phyloP scores from a whole-genome alignment of 2,329 filamentous ascomycete genomes.

The Cladophialophora bantiana region DNA sequence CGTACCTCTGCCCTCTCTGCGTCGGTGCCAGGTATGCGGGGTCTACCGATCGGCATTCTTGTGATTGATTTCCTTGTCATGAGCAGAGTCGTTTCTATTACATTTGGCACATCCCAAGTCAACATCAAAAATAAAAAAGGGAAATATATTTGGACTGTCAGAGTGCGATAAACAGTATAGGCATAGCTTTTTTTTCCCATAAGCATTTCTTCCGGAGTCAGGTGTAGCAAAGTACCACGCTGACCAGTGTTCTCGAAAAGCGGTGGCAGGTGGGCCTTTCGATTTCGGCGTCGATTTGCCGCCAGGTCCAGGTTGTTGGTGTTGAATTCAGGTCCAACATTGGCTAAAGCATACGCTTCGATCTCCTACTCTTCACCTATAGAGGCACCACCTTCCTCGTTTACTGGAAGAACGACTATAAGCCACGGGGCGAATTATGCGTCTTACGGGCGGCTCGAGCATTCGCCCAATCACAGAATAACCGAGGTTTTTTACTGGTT shows the following conservation, averaged over 20 bases:
- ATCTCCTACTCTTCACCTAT: constrained; percentile 3
- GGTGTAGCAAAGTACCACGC: no score
- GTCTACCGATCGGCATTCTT: constrained; percentile 32
- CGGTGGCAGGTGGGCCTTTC: no score
- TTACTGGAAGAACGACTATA: background rate
- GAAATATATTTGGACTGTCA: background rate
- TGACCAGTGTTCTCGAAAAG: no score
- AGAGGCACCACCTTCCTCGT: background rate
- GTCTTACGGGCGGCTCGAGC: constrained; percentile 5
- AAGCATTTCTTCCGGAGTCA: background rate
- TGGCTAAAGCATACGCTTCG: background rate
- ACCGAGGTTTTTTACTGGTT: background rate
- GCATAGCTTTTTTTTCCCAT: background rate
- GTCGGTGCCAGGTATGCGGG: constrained; percentile 33
- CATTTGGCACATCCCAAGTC: background rate
- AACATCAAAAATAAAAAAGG: constrained; percentile 4
- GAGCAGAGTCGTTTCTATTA: background rate
- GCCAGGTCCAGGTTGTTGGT: no score
- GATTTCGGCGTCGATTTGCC: no score
- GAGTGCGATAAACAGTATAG: background rate
- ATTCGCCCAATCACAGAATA: background rate
- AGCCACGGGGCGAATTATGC: background rate
- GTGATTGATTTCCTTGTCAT: constrained; percentile 4
- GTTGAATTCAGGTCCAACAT: background rate
- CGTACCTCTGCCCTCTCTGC: constrained; percentile 34